Evolutionary conservation across 2,329 filamentous ascomycete genomes (phyloP).

Genomic region (Gyromitra esculenta): DNA sequence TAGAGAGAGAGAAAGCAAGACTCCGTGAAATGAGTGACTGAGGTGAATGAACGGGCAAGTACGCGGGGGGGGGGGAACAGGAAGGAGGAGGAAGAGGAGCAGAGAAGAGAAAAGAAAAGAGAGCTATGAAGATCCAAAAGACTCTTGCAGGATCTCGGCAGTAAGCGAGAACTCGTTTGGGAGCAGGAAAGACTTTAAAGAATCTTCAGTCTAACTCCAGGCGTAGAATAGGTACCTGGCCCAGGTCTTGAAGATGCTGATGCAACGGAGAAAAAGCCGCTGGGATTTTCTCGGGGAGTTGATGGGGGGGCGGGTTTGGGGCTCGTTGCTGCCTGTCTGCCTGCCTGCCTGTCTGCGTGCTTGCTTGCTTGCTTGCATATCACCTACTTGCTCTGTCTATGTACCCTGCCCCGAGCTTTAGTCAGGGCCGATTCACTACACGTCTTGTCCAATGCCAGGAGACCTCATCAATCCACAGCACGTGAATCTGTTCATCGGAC

Average conservation of each 20-base stretch:
- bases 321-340: background rate
- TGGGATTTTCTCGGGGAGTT: background rate
- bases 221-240: background rate
- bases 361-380: background rate
- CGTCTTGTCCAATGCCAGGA: slow-evolving; percentile 2
- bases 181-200: background rate
- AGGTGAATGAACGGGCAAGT: slow-evolving; percentile 28
- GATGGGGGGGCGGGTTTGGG: background rate
- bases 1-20: background rate
- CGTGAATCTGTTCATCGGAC: slow-evolving; percentile 19
- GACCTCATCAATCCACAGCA: slow-evolving; percentile 14
- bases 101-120: slow-evolving; percentile 10
- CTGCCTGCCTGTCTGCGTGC: background rate
- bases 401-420: background rate
- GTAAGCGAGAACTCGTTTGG: slow-evolving; percentile 40
- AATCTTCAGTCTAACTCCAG: background rate
- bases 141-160: slow-evolving; percentile 40
- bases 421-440: slow-evolving; percentile 2
- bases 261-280: background rate
- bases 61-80: slow-evolving; percentile 6
- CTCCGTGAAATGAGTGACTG: slow-evolving; percentile 49
- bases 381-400: background rate
- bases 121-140: slow-evolving; percentile 15
- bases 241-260: background rate
- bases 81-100: background rate